A percentile compares a stretch with the other conserved stretches of the same genome.
These are phyloP conservation scores for Fonsecaea nubica DNA, from an alignment of 2,329 filamentous ascomycete genomes.

Conservation along the genomic window DNA sequence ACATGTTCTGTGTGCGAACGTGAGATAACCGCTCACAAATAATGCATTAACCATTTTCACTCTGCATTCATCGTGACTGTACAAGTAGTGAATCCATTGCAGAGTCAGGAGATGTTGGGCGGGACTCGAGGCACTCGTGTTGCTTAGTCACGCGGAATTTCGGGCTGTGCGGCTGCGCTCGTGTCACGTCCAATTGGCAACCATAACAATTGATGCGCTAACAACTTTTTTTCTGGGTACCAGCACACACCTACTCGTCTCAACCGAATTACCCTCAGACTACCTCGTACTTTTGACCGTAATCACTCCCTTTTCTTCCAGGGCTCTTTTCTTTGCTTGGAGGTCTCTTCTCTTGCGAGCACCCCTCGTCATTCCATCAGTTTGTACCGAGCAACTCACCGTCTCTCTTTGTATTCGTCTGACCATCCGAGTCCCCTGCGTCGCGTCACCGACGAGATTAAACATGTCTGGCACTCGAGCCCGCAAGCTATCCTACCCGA, in stretches of 20 bases:
- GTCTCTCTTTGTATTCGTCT: slow-evolving; percentile 11
- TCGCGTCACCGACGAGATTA: slow-evolving; percentile 9
- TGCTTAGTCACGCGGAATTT: slow-evolving; percentile 26
- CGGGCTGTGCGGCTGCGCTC: slow-evolving; percentile 3
- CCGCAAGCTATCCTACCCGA: slow-evolving; percentile 14
- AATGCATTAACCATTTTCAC: not conserved
- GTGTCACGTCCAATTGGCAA: slow-evolving; percentile 14
- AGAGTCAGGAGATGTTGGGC: not conserved
- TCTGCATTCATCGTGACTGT: not conserved
- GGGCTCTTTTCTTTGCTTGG: slow-evolving; percentile 6
- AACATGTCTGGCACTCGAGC: slow-evolving; percentile 33
- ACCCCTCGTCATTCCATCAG: not conserved
- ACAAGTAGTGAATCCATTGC: not conserved
- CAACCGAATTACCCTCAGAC: not conserved
- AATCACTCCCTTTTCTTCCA: not conserved
- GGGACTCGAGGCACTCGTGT: not conserved
- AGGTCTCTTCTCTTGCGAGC: not conserved
- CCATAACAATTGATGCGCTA: slow-evolving; percentile 18
- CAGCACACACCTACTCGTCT: slow-evolving; percentile 12
- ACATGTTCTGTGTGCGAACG: not conserved
- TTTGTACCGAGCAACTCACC: not conserved
- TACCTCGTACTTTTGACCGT: not conserved
- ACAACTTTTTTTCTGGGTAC: slow-evolving; percentile 14
- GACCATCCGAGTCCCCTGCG: slow-evolving; percentile 5
- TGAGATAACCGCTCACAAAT: not conserved